These are phyloP conservation scores for Tetrahymena malaccensis DNA, from an alignment of 73 alveolate species.

Conservation along the genomic window DNA sequence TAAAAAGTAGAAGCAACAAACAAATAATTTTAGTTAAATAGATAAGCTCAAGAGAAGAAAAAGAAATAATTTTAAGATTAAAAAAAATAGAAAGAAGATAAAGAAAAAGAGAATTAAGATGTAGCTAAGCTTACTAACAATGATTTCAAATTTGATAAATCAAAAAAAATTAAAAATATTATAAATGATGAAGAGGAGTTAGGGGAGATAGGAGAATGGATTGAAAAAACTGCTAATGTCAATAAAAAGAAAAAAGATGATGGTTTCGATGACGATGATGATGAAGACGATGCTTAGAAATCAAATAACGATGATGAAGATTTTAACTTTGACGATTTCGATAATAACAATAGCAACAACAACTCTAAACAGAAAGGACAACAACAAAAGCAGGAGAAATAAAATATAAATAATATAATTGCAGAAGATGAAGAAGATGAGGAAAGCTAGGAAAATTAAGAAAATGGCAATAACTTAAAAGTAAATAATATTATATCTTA, in stretches of 20 bases:
- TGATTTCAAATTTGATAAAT: neutral
- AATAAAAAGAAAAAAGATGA: constrained; percentile 21
- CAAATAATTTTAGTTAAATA: neutral
- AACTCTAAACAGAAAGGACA: neutral
- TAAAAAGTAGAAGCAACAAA: neutral
- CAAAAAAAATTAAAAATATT: neutral
- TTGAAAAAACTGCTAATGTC: constrained; percentile 10
- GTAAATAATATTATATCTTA: neutral
- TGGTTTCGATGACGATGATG: constrained; percentile 28
- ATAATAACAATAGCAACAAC: neutral
- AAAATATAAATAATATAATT: neutral
- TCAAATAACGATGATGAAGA: constrained; percentile 21
- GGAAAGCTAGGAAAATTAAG: neutral
- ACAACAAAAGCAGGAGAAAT: neutral
- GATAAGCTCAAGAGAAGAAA: neutral
- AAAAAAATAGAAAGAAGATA: neutral
- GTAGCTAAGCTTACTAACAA: neutral
- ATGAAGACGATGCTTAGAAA: neutral
- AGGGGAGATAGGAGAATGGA: constrained; percentile 45
- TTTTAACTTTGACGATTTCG: constrained; percentile 8
- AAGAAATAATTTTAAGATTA: neutral
- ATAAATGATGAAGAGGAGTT: constrained; percentile 32
- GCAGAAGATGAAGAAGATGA: neutral
- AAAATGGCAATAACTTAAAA: neutral
- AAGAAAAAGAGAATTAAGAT: neutral